A percentile compares a stretch with the other conserved stretches of the same genome.
Conservation (phyloP, 805 yeast genomes). For the Blastobotrys muscicola region DNA sequence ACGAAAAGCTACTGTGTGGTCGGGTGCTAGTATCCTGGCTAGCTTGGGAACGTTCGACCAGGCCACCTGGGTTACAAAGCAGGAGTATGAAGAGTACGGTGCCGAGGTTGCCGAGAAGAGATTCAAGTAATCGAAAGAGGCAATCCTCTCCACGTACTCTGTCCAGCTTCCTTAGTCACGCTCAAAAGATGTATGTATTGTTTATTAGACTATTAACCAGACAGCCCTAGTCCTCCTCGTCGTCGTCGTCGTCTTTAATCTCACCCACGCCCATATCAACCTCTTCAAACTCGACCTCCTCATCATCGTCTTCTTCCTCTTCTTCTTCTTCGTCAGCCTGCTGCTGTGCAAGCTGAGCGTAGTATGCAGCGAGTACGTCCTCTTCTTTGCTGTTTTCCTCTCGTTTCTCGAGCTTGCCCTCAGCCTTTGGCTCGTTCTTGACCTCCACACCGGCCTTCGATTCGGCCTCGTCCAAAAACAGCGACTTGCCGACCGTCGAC, state of each 20-base stretch:
- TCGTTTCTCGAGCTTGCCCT: slow-evolving; percentile 27
- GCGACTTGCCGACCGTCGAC: slow-evolving; percentile 72
- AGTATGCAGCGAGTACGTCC: slow-evolving; percentile 55
- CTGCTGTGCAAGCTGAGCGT: slow-evolving; percentile 63
- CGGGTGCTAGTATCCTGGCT: slow-evolving; percentile 64
- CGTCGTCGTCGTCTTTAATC: slow-evolving; percentile 26
- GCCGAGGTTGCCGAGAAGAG: slow-evolving; percentile 30
- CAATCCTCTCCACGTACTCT: background rate
- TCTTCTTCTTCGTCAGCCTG: slow-evolving; percentile 53
- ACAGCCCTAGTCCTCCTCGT: slow-evolving; percentile 23
- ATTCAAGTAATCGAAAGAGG: slow-evolving; percentile 22
- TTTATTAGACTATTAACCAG: background rate
- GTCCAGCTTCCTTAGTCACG: background rate
- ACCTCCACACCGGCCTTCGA: slow-evolving; percentile 7
- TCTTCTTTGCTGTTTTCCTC: slow-evolving; percentile 60
- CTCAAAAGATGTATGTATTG: slow-evolving; percentile 1
- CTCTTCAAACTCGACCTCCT: slow-evolving; percentile 39
- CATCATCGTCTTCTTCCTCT: slow-evolving; percentile 38
- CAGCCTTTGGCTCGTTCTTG: slow-evolving; percentile 14
- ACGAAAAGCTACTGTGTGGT: slow-evolving; percentile 53
- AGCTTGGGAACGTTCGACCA: slow-evolving; percentile 49
- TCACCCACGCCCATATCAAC: slow-evolving; percentile 19
- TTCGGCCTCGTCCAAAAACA: slow-evolving; percentile 14
- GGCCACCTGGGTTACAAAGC: slow-evolving; percentile 46
- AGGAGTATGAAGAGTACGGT: slow-evolving; percentile 60